Base-by-base conservation (phyloP, 148 eudicot species). In the Heliosperma pusillum region DNA sequence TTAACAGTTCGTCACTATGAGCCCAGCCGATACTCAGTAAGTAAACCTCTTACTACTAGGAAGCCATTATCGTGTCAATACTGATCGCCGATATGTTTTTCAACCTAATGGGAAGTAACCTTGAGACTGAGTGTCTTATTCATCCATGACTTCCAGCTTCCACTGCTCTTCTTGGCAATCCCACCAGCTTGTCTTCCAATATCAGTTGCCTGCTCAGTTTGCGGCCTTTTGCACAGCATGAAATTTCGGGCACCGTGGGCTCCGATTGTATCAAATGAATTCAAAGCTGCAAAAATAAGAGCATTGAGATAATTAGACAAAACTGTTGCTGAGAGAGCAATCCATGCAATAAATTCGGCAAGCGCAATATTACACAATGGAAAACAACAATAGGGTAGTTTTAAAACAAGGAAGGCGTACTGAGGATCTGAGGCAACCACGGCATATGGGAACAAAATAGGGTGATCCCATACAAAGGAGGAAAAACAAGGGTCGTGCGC, bases 141-240 rank as follows among this genome's bases (percentile, higher is more conserved):
- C 78, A 93, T 83, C 97, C 97, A 91, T n/a, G 90, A 52, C 86
- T 81, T 93, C 89, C 87, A 91, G 74, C 88, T 85, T 12, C 90
- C 86, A 76, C 73, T 55, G 20, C 87, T 79, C 86, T 86, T 91
- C 66, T 78, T 72, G 2, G 77, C 56, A 24, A 75, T 20, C 6
- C 21, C 64, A 20, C n/a, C 20, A 36, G 71, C 40, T 69, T 45
- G 24, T 42, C 24, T 12, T 21, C 71, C 66, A 20, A 24, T 65
- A 19, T 74, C 53, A 0, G 29, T 10, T 9, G 68, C 53, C 36
- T 76, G 42, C 21, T 71, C 68, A 58, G 82, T 60, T 26, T 76
- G 73, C 7, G 76, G 83, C 79, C 69, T 80, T 78, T 86, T 88
- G 81, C 89, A 83, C 67, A 90, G 79, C 78, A 85, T 67, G 69